Conservation (phyloP, 2,329 filamentous ascomycete species). For the Helotiales sp. region DNA sequence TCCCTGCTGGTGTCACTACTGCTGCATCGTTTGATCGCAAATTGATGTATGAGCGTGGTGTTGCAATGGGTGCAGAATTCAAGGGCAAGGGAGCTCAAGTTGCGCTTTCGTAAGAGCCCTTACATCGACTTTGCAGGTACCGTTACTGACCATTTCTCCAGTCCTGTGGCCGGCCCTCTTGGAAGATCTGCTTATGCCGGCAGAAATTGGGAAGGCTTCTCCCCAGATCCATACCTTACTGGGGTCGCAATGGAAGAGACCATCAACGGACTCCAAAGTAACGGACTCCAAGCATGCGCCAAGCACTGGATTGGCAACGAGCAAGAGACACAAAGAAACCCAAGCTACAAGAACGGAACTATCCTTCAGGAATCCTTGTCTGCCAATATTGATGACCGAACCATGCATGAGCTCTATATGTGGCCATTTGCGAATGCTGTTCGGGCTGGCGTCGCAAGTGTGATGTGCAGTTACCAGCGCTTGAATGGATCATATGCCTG, state of each 20-base stretch:
- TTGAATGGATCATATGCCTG: slow-evolving; percentile 72
- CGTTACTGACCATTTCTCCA: slow-evolving; percentile 7
- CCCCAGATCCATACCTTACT: slow-evolving; percentile 46
- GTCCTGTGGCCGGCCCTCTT: slow-evolving; percentile 63
- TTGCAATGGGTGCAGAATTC: slow-evolving; percentile 79
- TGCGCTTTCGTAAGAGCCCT: slow-evolving; percentile 56
- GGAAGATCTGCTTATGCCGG: slow-evolving; percentile 69
- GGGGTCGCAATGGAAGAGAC: slow-evolving; percentile 66
- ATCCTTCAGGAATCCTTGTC: slow-evolving; percentile 66
- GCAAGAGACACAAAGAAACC: slow-evolving; percentile 58
- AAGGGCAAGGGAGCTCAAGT: slow-evolving; percentile 79
- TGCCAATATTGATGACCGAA: slow-evolving; percentile 77
- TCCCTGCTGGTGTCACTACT: slow-evolving; percentile 70
- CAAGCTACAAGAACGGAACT: slow-evolving; percentile 16
- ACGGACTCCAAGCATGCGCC: slow-evolving; percentile 54
- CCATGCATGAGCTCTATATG: slow-evolving; percentile 76
- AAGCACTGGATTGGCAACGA: slow-evolving; percentile 74
- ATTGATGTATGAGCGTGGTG: slow-evolving; percentile 69
- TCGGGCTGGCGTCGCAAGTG: slow-evolving; percentile 73
- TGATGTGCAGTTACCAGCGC: slow-evolving; percentile 84
- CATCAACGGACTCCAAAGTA: slow-evolving; percentile 58
- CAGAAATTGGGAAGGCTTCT: slow-evolving; percentile 66
- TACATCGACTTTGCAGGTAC: slow-evolving; percentile 60
- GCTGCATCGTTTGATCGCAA: slow-evolving; percentile 78
- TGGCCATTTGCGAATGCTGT: slow-evolving; percentile 86